Base-by-base conservation (phyloP, 768 basidiomycete genomes). In the Mycena alexandri region DNA sequence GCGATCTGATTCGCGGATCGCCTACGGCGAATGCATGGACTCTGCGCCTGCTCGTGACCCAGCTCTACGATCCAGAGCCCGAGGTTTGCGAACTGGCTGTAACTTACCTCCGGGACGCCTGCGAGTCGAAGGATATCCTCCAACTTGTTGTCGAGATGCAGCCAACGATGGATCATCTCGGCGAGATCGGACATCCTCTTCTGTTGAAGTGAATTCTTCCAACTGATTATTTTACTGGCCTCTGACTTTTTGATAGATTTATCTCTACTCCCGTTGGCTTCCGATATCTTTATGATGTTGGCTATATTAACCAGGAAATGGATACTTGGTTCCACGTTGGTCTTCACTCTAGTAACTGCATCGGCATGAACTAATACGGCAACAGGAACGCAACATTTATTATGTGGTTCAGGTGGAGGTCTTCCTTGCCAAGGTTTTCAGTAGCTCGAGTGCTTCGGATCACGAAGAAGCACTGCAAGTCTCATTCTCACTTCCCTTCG, bases 371-470 rank as follows among this genome's bases (percentile, higher is more conserved):
- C 70, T 75, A 47, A 72, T n/a, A 29, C 25, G 14, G 33, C 48
- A 63, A 38, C 72, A 98, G 97, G 94, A 95, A 77, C 93, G 95
- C 34, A 99, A 99, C 72, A 84, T 93, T 4, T 89, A 92, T 58
- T 99, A 99, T 75, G 95, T 96, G 9, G 90, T 99, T 19, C 91
- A 97, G 75, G 91, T 97, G 7, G 97, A 99, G 75, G 92, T 97
- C 2, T 96, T 93, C 74, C 86, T 99, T 25, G 88, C 94, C 3
- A 90, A 91, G 63, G 89, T 90, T 6, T 93, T 96, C 78, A 89
- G 84, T 69, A 83, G 80, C 42, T 82, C 81, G 14, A 76, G 79
- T 36, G 77, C 81, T 41, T 77, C 83, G 0, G 86, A 88, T 9
- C 88, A 91, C n/a, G 91, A 84, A n/a, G 89, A 72, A 83, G 42